Base-by-base conservation (phyloP, 2,329 filamentous ascomycete genomes). In the Aspergillus costaricaensis region DNA sequence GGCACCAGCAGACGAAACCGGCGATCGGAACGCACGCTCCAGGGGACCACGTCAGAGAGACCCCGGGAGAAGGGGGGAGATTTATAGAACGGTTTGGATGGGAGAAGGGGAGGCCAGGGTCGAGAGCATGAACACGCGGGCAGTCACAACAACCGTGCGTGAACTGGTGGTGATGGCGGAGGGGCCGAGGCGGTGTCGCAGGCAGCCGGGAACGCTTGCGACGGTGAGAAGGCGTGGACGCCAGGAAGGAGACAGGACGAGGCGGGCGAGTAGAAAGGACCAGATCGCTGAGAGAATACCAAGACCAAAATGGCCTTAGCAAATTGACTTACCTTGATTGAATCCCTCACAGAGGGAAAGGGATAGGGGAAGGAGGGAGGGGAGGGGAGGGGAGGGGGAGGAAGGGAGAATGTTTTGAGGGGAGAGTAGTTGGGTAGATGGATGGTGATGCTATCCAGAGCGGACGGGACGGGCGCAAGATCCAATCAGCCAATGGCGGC, bases 141-240 rank as follows among this genome's bases (percentile, higher is more conserved):
- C 52, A 50, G 41, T 59, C 54, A 57, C 19, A 52, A 55, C 54
- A 63, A 59, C 65, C 58, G 64, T 60, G 65, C 57, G 59, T 57
- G 59, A 59, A 55, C 58, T 50, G 59, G 56, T 61, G 59, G 55
- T 55, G 58, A 55, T 62, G 51, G 58, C 62, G 70, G 69, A 70
- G 65, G 69, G 66, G 60, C 66, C 68, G 72, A 74, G 72, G 73
- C 72, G 72, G 73, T 75, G 72, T 74, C 72, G 72, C 70, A 72
- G 70, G 58, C 56, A 64, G 39, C 64, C 60, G 66, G 67, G 60
- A 27, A 55, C 41, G 62, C 58, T 61, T 64, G 63, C 61, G 62
- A 63, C 58, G 61, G 60, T 43, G 50, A 38, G 54, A 39, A 58
- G 62, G 32, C 23, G 50, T 15, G 44, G 57, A 41, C 25, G 52